Percentiles rank a stretch among this genome's conserved stretches.
Evolutionary conservation across 371 early-diverging fungal species (phyloP).

Genomic region (Apophysomyces trapeziformis): DNA sequence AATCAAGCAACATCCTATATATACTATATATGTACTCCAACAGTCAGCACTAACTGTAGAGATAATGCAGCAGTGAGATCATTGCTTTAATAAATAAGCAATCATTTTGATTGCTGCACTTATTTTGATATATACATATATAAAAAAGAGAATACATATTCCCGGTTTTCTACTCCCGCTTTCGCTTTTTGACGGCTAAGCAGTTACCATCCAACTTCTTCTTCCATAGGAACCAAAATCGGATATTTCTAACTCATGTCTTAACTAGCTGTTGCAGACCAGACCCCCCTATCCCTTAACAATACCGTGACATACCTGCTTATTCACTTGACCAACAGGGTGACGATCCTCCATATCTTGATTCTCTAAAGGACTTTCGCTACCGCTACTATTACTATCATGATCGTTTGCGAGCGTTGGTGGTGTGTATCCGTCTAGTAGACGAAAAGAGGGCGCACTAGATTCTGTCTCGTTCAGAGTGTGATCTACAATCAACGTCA

Average conservation of each 20-base stretch:
- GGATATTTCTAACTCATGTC: neutral
- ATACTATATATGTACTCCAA: too few species aligned
- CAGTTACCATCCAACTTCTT: conserved; percentile 29
- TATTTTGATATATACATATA: too few species aligned
- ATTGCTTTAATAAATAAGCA: too few species aligned
- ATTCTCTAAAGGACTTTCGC: conserved; percentile 15
- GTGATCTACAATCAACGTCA: conserved; percentile 13
- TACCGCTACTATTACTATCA: conserved; percentile 14
- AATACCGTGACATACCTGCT: conserved; percentile 10
- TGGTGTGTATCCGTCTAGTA: conserved; percentile 37
- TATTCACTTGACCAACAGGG: conserved; percentile 1
- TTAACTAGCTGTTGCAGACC: neutral
- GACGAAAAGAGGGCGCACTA: conserved; percentile 13
- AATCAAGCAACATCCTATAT: too few species aligned
- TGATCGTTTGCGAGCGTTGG: conserved; percentile 14
- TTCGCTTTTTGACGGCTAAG: too few species aligned
- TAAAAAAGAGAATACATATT: too few species aligned
- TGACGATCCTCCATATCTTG: conserved; percentile 2
- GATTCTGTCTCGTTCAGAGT: neutral
- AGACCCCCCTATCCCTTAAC: neutral
- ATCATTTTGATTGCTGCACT: too few species aligned
- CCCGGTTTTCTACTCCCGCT: too few species aligned
- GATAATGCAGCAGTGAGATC: too few species aligned
- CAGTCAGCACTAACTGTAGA: too few species aligned
- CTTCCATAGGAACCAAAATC: conserved; percentile 6